phyloP scores from a whole-genome alignment of 139 green algal genomes.

The Gonium pectorale region DNA sequence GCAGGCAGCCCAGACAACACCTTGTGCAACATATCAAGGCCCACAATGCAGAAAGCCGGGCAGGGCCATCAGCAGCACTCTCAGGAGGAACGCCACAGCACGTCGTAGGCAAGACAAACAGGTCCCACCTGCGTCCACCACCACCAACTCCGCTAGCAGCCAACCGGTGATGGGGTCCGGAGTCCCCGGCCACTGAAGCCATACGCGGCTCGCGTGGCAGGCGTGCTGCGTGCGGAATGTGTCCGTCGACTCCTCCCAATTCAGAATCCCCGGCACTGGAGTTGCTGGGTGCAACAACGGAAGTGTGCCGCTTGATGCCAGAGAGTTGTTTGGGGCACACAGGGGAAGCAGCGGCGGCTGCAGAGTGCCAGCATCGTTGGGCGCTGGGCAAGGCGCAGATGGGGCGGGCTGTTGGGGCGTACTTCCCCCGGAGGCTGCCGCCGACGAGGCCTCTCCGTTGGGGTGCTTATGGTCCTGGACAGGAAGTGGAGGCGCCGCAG shows the following conservation, averaged over 20 bases:
- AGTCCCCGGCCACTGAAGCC: slow-evolving; percentile 32
- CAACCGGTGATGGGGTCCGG: slow-evolving; percentile 11
- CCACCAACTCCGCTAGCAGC: slow-evolving; percentile 35
- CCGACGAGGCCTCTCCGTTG: too few relatives aligned
- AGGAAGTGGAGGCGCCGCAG: too few relatives aligned
- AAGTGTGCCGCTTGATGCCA: not conserved
- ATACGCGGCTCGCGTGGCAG: slow-evolving; percentile 5
- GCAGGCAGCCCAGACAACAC: too few relatives aligned
- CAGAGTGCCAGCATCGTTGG: not conserved
- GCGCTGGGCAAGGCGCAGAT: too few relatives aligned
- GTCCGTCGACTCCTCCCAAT: not conserved
- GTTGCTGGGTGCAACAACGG: not conserved
- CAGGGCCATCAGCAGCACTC: too few relatives aligned
- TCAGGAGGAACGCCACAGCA: too few relatives aligned
- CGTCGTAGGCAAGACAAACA: too few relatives aligned
- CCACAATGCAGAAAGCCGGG: too few relatives aligned
- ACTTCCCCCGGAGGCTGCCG: too few relatives aligned
- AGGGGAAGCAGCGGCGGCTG: slow-evolving; percentile 24
- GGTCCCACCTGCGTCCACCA: slow-evolving; percentile 18
- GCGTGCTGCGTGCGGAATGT: not conserved
- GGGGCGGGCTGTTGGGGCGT: too few relatives aligned
- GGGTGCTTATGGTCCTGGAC: too few relatives aligned
- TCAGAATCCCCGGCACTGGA: not conserved
- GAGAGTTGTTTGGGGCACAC: not conserved
- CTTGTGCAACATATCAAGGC: too few relatives aligned